Base-by-base conservation (phyloP, 108 stramenopile species). In the Chaetoceros muelleri region DNA sequence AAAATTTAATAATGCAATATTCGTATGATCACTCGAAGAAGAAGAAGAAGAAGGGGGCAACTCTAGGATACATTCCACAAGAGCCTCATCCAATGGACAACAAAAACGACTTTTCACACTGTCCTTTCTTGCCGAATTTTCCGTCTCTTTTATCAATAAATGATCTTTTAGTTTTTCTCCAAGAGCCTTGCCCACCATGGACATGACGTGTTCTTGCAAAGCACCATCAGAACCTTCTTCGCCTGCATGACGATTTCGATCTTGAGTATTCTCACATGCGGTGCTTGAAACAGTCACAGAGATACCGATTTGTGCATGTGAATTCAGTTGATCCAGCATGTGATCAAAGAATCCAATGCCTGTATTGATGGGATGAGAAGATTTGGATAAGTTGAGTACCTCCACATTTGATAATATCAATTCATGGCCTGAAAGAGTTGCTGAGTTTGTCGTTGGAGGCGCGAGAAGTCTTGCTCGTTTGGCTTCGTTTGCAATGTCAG, bases 321-420 rank as follows among this genome's bases (percentile, higher is more conserved):
- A 84, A 69, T 85, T 86, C 63, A 84, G 73, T 58, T 93, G 91
- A 71, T 93, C 91, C 44, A 93, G 57, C 91, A 93, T 93, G 57
- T 87, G 83, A 60, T 90, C 88, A 45, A 85, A 75, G 56, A 76
- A 93, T 0, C 86, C 84, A 27, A 93, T 72, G n/a, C 90, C 90
- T 0, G 90, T 88, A 24, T 53, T 57, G 52, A 92, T 85, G 31
- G 76, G 68, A 55, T 67, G 30, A 0, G 60, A 24, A 29, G 58
- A 65, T 60, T 66, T 70, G 29, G 65, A 30, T 0, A 58, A n/a
- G 57, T 73, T 61, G 29, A 67, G 24, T 55, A 52, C 55, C 21
- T 53, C 25, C 26, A 72, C 64, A 46, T 69, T 54, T 19, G 66
- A 51, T 10, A 71, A 30, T 30, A 20, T 50, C 49, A 71, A 67